Evolutionary conservation across 768 basidiomycete species (phyloP).

Genomic region (Lentinula boryana): DNA sequence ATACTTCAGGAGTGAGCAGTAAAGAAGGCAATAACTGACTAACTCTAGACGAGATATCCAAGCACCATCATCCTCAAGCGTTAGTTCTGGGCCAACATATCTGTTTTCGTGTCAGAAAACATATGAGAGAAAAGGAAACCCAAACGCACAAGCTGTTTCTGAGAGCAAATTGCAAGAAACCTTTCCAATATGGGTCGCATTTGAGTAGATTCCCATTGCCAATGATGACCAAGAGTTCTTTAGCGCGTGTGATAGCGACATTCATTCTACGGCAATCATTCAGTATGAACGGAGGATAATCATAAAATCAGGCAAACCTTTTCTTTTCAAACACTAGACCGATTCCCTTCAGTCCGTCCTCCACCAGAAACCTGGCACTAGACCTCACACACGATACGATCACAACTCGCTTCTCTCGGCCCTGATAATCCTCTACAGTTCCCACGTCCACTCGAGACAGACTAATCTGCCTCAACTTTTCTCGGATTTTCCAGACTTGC

Average conservation of each 20-base stretch:
- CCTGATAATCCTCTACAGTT: constrained; percentile 51
- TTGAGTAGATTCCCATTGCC: constrained; percentile 37
- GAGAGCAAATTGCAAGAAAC: constrained; percentile 40
- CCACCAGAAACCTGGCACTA: constrained; percentile 38
- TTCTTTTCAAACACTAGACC: constrained; percentile 42
- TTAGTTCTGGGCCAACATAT: constrained; percentile 37
- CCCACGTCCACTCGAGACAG: constrained; percentile 42
- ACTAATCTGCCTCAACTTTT: constrained; percentile 33
- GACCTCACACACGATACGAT: constrained; percentile 47
- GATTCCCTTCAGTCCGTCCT: constrained; percentile 38
- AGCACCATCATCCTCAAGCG: constrained; percentile 39
- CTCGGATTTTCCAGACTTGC: constrained; percentile 46
- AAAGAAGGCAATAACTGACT: constrained; percentile 11
- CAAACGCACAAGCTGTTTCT: constrained; percentile 37
- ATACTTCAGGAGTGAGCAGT: constrained; percentile 14
- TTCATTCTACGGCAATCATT: constrained; percentile 34
- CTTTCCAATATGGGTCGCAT: constrained; percentile 45
- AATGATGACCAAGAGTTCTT: constrained; percentile 43
- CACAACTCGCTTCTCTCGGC: constrained; percentile 43
- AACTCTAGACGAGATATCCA: constrained; percentile 44
- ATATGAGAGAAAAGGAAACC: neutral
- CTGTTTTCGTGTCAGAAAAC: constrained; percentile 16
- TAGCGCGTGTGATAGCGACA: constrained; percentile 49
- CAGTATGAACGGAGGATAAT: neutral
- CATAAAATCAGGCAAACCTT: constrained; percentile 22